Evolutionary conservation across 441 rosid genomes (phyloP).

Genomic region (Croton setiger): DNA sequence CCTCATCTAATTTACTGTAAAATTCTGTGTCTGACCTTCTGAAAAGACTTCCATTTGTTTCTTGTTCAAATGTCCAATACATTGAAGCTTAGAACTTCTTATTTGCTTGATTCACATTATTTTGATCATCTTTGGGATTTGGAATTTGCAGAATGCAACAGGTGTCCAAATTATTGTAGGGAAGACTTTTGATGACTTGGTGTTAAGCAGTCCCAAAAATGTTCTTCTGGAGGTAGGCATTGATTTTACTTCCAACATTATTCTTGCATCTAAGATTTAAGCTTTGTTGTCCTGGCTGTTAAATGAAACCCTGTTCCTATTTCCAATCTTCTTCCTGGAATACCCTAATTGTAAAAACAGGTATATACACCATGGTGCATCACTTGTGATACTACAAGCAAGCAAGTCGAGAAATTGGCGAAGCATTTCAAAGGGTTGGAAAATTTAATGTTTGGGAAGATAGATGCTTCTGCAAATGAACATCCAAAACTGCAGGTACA

Average conservation of each 20-base stretch:
- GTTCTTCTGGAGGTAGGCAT: slow-evolving; percentile 76
- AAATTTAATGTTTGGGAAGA: slow-evolving; percentile 65
- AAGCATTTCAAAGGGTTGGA: slow-evolving; percentile 77
- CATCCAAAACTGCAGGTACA: slow-evolving; percentile 75
- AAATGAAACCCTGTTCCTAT: background rate
- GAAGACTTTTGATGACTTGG: slow-evolving; percentile 72
- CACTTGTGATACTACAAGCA: slow-evolving; percentile 64
- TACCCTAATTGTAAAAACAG: slow-evolving; percentile 34
- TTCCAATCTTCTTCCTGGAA: slow-evolving; percentile 2
- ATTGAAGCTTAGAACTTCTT: slow-evolving; percentile 3
- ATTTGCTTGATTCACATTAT: slow-evolving; percentile 4
- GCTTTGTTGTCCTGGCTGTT: background rate
- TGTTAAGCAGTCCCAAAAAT: slow-evolving; percentile 59
- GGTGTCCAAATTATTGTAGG: slow-evolving; percentile 60
- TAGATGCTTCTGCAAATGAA: slow-evolving; percentile 85
- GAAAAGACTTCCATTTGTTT: slow-evolving; percentile 1
- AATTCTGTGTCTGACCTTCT: background rate
- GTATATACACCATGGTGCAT: slow-evolving; percentile 87
- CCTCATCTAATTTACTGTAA: background rate
- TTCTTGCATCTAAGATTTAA: slow-evolving; percentile 1
- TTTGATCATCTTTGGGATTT: slow-evolving; percentile 3
- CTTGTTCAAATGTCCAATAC: background rate
- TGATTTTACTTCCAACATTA: background rate
- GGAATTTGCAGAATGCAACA: slow-evolving; percentile 53
- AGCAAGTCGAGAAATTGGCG: slow-evolving; percentile 80